These are phyloP conservation scores for Helotiales sp. DNA, from an alignment of 2,329 filamentous ascomycete genomes.

Conservation along the genomic window DNA sequence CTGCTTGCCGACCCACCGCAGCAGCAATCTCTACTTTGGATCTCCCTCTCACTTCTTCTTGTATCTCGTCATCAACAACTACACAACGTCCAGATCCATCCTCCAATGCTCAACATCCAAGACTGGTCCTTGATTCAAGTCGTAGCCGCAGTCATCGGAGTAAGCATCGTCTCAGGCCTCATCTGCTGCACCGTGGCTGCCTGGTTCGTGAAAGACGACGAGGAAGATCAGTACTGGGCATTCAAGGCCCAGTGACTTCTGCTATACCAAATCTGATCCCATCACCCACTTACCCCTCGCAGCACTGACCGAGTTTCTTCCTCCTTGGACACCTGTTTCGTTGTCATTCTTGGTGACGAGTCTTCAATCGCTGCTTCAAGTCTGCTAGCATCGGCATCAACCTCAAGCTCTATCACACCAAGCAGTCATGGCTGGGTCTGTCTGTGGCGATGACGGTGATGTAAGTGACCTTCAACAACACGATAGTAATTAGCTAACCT, in stretches of 20 bases:
- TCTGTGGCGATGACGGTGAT: constrained; percentile 22
- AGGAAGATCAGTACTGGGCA: not conserved
- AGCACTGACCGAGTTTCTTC: not conserved
- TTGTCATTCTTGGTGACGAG: not conserved
- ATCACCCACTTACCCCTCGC: not conserved
- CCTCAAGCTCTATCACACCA: not conserved
- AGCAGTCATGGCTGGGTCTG: constrained; percentile 10
- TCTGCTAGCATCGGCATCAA: not conserved
- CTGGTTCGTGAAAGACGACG: not conserved
- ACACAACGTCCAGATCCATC: not conserved
- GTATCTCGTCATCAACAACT: not conserved
- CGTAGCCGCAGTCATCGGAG: not conserved
- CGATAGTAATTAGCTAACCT: not conserved
- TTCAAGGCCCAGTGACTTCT: not conserved
- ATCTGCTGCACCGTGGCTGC: constrained; percentile 1
- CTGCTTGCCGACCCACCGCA: not conserved
- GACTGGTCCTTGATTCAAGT: constrained; percentile 4
- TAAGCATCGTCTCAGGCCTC: constrained; percentile 1
- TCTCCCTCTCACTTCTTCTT: not conserved
- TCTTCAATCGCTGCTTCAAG: not conserved
- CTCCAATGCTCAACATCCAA: constrained; percentile 6
- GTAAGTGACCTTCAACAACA: not conserved
- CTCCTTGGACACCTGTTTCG: not conserved
- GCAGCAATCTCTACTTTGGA: not conserved
- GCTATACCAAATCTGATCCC: not conserved